These are phyloP conservation scores for Candida sp. DNA, from an alignment of 1,139 yeast species.

Conservation along the genomic window DNA sequence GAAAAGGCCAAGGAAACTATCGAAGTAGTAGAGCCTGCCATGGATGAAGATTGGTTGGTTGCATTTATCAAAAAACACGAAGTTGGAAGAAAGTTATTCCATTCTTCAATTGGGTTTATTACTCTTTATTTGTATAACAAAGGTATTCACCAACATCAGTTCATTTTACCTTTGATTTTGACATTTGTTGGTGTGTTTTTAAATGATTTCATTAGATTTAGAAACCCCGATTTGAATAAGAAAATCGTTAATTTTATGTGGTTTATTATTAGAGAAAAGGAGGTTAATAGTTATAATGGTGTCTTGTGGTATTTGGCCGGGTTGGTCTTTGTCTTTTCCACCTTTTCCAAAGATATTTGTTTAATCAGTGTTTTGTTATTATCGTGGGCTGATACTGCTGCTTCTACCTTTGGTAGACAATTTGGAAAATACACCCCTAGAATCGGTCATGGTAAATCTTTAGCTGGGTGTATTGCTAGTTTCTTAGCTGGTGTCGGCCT, in stretches of 20 bases:
- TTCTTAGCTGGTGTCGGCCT: constrained; percentile 67
- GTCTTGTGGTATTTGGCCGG: constrained; percentile 85
- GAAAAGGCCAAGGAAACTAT: constrained; percentile 6
- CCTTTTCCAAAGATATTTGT: constrained; percentile 78
- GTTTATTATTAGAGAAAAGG: constrained; percentile 79
- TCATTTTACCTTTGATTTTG: constrained; percentile 57
- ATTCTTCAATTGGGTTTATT: constrained; percentile 81
- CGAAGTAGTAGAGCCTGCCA: constrained; percentile 1
- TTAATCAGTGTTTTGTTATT: constrained; percentile 73
- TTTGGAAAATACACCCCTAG: constrained; percentile 85
- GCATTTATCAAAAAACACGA: constrained; percentile 70
- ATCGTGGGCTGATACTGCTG: constrained; percentile 98
- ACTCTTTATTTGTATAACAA: constrained; percentile 69
- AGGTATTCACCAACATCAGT: constrained; percentile 53
- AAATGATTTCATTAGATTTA: constrained; percentile 71
- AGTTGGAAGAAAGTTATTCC: constrained; percentile 81
- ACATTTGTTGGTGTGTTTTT: constrained; percentile 54
- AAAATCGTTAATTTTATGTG: constrained; percentile 67
- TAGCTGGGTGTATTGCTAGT: constrained; percentile 90
- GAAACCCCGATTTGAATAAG: constrained; percentile 56
- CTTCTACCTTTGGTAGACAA: constrained; percentile 86
- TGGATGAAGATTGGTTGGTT: constrained; percentile 8
- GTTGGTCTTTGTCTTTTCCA: constrained; percentile 60
- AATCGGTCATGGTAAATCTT: constrained; percentile 66
- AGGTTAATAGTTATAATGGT: constrained; percentile 71